Base-by-base conservation (phyloP, 2,329 filamentous ascomycete genomes). In the Colletotrichum paranaense region DNA sequence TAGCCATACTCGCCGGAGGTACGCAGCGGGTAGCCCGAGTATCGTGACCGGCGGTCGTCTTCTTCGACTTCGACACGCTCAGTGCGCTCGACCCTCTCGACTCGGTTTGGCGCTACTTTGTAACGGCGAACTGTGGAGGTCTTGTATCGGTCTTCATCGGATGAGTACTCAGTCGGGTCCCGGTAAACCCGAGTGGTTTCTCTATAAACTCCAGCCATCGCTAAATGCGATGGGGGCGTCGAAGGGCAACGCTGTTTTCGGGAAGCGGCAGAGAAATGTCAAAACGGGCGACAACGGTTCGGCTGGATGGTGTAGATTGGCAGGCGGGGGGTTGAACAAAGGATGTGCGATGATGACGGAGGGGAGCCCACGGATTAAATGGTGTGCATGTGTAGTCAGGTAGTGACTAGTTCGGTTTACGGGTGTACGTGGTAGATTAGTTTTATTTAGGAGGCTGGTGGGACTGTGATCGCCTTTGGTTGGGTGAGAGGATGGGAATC, bases 41-140 rank as follows among this genome's bases (percentile, higher is more conserved):
- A 84, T 74, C 83, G 84, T 63, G 84, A 85, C 78, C 85, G 85
- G 64, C 81, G 80, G 62, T 86, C 85, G 74, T 88, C 85, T 58
- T 88, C 86, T 70, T 85, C 78, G 57, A 86, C 85, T 63, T 85
- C 81, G 68, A 81, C 72, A 69, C 81, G 79, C 57, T 85, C 82
- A 69, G 75, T 79, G 63, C 82, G 81, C 49, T 85, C 83, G 75
- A 83, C 81, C 9, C 81, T 82, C 73, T 86, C 86, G 60, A 81
- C 79, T 65, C 83, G 82, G 65, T 78, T 81, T 12, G 84, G 82
- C 9, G 80, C 79, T 32, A 89, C 86, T 78, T 89, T 89, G 82
- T 89, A 89, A 68, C 87, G 85, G 74, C 85, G 86, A 67, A 89
- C 83, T n/a, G 86, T 88, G 5, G 86, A 85, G 72, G 80, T 83